A percentile compares a stretch with the other conserved stretches of the same genome.
These are phyloP conservation scores for Penicillium bialowiezense DNA, from an alignment of 495 filamentous ascomycete species.

Conservation along the genomic window DNA sequence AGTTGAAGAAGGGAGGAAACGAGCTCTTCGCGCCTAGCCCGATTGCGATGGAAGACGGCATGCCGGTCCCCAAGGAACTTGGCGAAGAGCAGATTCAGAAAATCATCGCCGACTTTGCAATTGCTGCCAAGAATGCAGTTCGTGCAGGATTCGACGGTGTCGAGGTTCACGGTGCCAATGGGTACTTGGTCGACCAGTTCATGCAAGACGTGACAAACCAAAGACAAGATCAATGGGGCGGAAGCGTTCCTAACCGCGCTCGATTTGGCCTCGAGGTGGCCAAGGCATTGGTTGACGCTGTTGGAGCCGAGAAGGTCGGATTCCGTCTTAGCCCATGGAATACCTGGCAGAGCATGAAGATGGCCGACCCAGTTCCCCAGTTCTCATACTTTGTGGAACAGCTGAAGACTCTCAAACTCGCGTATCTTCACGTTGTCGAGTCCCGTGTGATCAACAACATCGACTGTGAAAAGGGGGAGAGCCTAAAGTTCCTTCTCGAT, in stretches of 20 bases:
- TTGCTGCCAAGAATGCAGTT: constrained; percentile 60
- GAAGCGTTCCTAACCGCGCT: constrained; percentile 61
- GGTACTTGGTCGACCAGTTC: constrained; percentile 76
- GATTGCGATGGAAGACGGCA: constrained; percentile 38
- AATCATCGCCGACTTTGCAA: constrained; percentile 54
- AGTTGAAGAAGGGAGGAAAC: constrained; percentile 27
- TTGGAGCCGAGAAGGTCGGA: constrained; percentile 56
- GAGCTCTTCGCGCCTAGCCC: constrained; percentile 37
- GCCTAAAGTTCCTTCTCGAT: background rate
- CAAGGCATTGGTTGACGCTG: constrained; percentile 54
- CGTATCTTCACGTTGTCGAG: constrained; percentile 64
- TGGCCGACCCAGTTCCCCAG: constrained; percentile 58
- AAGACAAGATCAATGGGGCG: constrained; percentile 66
- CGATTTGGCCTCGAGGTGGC: constrained; percentile 59
- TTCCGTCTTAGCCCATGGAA: constrained; percentile 62
- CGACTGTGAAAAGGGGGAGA: constrained; percentile 37
- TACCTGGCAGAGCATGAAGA: constrained; percentile 62
- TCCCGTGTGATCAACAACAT: constrained; percentile 28
- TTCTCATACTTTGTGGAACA: constrained; percentile 52
- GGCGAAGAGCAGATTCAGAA: constrained; percentile 55
- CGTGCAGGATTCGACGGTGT: constrained; percentile 74
- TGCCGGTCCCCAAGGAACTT: constrained; percentile 45
- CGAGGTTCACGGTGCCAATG: constrained; percentile 73
- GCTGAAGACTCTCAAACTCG: constrained; percentile 48
- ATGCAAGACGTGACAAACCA: constrained; percentile 58